Evolutionary conservation across 306 rosid genomes (phyloP), one percentile per base, ranked within the genome.

Genomic region (Corylus americana): DNA sequence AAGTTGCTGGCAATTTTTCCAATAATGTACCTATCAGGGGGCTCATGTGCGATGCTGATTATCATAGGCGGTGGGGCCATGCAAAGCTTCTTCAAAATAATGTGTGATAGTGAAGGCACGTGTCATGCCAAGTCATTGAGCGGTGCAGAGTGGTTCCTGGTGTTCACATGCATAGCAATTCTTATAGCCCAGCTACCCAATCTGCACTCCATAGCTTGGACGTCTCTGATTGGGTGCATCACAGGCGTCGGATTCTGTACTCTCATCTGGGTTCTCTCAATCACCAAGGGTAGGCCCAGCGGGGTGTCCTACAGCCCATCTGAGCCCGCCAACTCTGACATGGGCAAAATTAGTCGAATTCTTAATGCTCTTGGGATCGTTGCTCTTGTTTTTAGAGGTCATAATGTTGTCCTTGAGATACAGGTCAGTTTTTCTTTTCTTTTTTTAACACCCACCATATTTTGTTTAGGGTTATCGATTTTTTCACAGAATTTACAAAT

Each of bases 391-490:
- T 89, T 89, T 74, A 83, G 90, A 85, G 97, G 97, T 11, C 97
- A 93, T 42, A 93, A 93, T 57, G 66, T 93, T 73, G 35, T 91
- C 67, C 97, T 91, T 37, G 97, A 93, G 83, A 91, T 93, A 39
- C 96, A 93, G 91, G 94, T 78, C n/a, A 74, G 78, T 20, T 8
- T 2, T 18, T 35, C 14, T 8, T 5, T 1, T 59, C 51, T 71
- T 1, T 37, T 37, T 71, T 71, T 3, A 37, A 5, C 42, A 37
- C 42, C 4, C 44, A 39, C 44, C 0, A 39, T 5, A 4, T 39
- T 39, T 39, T 39, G 4, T 39, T 3, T 1, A 35, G 39, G 2
- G 3, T 35, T 3, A 3, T 1, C 39, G 1, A 35, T 35, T 35
- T 35, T 35, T 39, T 4, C 35, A 3, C 5, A 37, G 0, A 2